Evolutionary conservation across 2,329 filamentous ascomycete genomes (phyloP), one percentile per base, ranked within the genome.

Genomic region (Gaeumannomyces tritici): DNA sequence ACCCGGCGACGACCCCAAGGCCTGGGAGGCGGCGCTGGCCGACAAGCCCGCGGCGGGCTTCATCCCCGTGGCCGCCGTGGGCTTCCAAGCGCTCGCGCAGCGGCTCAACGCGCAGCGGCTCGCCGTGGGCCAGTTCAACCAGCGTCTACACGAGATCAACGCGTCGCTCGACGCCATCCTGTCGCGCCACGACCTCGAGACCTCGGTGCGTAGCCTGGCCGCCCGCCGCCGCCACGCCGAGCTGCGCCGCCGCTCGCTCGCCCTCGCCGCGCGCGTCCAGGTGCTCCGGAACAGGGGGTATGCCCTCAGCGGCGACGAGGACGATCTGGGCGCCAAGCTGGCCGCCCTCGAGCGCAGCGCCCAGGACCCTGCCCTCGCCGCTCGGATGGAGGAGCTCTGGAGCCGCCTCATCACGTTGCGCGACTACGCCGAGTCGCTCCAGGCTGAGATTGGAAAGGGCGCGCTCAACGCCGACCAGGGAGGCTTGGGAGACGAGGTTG

Each of bases 351-450:
- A 93, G 72, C 84, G 85, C 69, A 79, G 80, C 60, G 84, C 91
- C 31, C 85, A 87, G 66, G 90, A 95, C 70, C 90, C 91, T 9
- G 86, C 87, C 9, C 80, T 93, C 62, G 83, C 84, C 51, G 90
- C 89, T 3, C 80, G 89, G 67, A 88, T 91, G 71, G 91, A 95
- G 74, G 90, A 95, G 77, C 85, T 95, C 57, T 95, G 90, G 90
- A 91, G 90, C 66, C 80, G 90, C 57, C 83, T 95, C 76, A 88
- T 92, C 59, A 83, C 88, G 51, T 77, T 95, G 59, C 80, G 89
- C 66, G 89, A 89, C 65, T 85, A 91, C 66, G 88, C 89, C 27
- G 84, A 88, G 67, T 83, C 86, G 69, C 74, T 96, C 67, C 88
- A 88, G 70, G 85, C 84, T 68, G 90, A 95, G 77, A 81, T 91